Percentiles rank a stretch among this genome's conserved stretches.
Conservation (phyloP, 371 early-diverging fungal species). For the Mortierella sp. region DNA sequence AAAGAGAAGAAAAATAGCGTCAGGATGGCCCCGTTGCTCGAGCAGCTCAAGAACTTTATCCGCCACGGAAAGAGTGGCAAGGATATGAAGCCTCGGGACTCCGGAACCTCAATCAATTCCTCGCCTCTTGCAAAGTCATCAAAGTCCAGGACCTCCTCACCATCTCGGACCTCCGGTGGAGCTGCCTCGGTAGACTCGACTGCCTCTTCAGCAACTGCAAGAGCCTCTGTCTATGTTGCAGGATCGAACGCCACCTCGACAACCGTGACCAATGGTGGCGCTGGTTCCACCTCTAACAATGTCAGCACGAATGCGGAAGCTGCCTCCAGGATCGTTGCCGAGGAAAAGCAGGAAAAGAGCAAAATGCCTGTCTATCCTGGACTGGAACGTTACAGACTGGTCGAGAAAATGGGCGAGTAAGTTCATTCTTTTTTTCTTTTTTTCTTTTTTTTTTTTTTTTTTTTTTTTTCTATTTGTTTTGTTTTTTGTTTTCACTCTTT, state of each 20-base stretch:
- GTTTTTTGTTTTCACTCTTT: background rate
- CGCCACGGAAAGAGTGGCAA: conserved; percentile 54
- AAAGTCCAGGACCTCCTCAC: conserved; percentile 39
- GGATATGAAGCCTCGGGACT: conserved; percentile 50
- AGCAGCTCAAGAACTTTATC: conserved; percentile 61
- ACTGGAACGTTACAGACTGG: conserved; percentile 56
- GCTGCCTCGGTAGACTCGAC: background rate
- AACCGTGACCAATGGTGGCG: background rate
- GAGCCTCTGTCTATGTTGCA: background rate
- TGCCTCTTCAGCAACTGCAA: conserved; percentile 4
- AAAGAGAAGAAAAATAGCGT: background rate
- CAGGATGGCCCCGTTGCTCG: conserved; percentile 52
- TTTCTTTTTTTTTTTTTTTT: conserved; percentile 1
- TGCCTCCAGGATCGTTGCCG: conserved; percentile 10
- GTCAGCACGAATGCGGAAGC: conserved; percentile 4
- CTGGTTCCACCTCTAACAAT: conserved; percentile 3
- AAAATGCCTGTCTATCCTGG: conserved; percentile 59
- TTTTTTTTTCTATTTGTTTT: background rate
- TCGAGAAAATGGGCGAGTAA: conserved; percentile 72
- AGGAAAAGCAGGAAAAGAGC: conserved; percentile 8
- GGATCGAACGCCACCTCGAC: background rate
- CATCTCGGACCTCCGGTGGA: conserved; percentile 16
- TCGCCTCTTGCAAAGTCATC: conserved; percentile 10
- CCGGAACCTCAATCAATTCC: conserved; percentile 24
- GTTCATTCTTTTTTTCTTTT: conserved; percentile 25